Evolutionary conservation across 2,329 filamentous ascomycete genomes (phyloP).

Genomic region (Aureobasidium musti): DNA sequence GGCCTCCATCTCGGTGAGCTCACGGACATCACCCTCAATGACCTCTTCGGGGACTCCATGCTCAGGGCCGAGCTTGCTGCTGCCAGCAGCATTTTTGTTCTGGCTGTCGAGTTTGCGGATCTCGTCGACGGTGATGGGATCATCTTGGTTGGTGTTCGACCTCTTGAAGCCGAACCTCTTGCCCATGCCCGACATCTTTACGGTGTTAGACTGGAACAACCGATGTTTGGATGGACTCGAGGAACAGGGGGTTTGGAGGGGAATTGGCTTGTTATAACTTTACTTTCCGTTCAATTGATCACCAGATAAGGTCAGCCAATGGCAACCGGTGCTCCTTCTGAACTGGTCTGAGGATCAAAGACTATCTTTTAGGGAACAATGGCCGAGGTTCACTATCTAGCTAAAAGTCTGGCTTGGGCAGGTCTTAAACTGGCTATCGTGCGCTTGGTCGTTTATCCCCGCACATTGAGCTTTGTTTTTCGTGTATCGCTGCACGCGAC

Average conservation of each 20-base stretch:
- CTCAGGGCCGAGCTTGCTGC: slow-evolving; percentile 32
- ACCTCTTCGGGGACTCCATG: slow-evolving; percentile 31
- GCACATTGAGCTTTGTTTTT: background rate
- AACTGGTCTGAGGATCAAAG: background rate
- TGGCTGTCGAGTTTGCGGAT: slow-evolving; percentile 28
- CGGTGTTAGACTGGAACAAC: background rate
- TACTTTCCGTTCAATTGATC: background rate
- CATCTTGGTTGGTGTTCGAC: slow-evolving; percentile 33
- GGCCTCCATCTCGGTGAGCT: slow-evolving; percentile 36
- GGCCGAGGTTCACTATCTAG: background rate
- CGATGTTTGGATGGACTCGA: background rate
- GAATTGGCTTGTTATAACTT: slow-evolving; percentile 12
- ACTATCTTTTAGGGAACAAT: background rate
- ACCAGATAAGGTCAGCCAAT: slow-evolving; percentile 20
- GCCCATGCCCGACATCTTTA: slow-evolving; percentile 29
- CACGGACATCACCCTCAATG: slow-evolving; percentile 30
- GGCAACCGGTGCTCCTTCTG: background rate
- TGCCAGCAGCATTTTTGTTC: slow-evolving; percentile 16
- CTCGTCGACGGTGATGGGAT: slow-evolving; percentile 26
- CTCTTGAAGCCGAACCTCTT: slow-evolving; percentile 36
- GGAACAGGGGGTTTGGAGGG: background rate
- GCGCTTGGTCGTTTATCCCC: background rate
- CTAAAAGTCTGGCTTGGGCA: background rate
- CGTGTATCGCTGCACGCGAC: background rate
- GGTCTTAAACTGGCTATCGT: background rate